Base-by-base conservation (phyloP, 2,329 filamentous ascomycete species). In the Tothia fuscella region DNA sequence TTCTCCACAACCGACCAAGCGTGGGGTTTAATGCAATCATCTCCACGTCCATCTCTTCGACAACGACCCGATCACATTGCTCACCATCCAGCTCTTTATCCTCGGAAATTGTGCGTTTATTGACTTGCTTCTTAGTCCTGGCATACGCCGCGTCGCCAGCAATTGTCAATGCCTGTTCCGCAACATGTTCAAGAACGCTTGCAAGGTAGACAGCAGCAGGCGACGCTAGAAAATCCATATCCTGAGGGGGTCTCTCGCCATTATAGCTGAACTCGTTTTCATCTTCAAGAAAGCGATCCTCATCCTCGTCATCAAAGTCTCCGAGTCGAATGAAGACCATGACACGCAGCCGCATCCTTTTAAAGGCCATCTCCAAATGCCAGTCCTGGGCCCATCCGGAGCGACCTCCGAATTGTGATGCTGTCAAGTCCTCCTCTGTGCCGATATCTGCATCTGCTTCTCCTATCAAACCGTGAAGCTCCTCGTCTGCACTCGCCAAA, bases 271-370 rank as follows among this genome's bases (percentile, higher is more conserved):
- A 35, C 10, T 31, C 35, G 41, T 55, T 54, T 52, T 43, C 60
- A 52, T 86, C 78, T 49, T 87, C 78, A 56, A 93, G 82, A 54
- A 85, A 85, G 38, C 79, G 77, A 55, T 95, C 89, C 59, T 96
- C 91, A 50, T 98, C 91, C 50, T 96, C 88, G 63, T 98, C 91
- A 60, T 98, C 93, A 72, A 98, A 79, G 56, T 98, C 89, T 33
- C 91, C 91, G 5, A 98, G 68, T 6, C 91, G 88, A 6, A 88
- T 96, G 59, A 96, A 96, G 17, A 98, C 89, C 91, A 98, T 98
- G 59, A 91, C 94, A 46, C 91, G 78, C 53, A 98, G 65, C 42
- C 91, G 78, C 0, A 88, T 91, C 50, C 91, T 76, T 65, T 93
- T 95, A 88, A 91, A 98, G 14, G 88, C 80, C 43, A 88, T 71